These are phyloP conservation scores for Microdochium bolleyi DNA, from an alignment of 2,329 filamentous ascomycete species.

Conservation along the genomic window DNA sequence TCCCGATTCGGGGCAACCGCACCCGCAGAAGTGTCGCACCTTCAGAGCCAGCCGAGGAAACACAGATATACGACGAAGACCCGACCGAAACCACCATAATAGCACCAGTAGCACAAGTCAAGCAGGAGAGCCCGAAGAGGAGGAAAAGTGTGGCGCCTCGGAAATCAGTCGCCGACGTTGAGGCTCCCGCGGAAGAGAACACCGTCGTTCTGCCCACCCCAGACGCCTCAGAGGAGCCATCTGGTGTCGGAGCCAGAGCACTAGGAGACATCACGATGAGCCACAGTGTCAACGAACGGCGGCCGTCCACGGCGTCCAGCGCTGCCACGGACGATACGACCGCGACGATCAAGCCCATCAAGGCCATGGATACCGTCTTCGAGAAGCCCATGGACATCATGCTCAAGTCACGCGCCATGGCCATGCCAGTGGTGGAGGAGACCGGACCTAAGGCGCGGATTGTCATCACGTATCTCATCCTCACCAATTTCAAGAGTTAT, in stretches of 20 bases:
- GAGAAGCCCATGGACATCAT: conserved; percentile 94
- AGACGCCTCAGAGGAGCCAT: conserved; percentile 36
- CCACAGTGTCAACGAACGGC: conserved; percentile 55
- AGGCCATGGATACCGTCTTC: conserved; percentile 66
- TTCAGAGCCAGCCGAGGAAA: conserved; percentile 13
- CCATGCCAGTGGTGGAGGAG: conserved; percentile 62
- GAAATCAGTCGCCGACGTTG: conserved; percentile 25
- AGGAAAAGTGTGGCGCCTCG: conserved; percentile 51
- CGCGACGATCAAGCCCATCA: conserved; percentile 60
- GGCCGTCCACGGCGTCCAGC: conserved; percentile 20
- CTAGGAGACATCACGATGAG: conserved; percentile 60
- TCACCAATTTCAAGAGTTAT: conserved; percentile 99
- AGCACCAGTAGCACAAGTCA: conserved; percentile 30
- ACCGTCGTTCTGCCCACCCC: conserved; percentile 34
- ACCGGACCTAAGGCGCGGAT: conserved; percentile 75
- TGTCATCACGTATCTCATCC: conserved; percentile 83
- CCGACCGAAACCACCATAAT: background rate
- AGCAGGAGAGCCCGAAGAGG: conserved; percentile 55
- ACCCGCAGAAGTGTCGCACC: conserved; percentile 31
- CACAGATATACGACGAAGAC: conserved; percentile 33
- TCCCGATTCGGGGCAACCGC: conserved; percentile 17
- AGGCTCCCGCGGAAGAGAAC: conserved; percentile 21
- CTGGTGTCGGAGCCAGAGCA: conserved; percentile 36
- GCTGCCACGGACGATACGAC: conserved; percentile 31
- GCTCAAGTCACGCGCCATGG: conserved; percentile 70